These are phyloP conservation scores for Lasiosphaeriaceae sp. DNA, from an alignment of 495 filamentous ascomycete species.

Conservation along the genomic window DNA sequence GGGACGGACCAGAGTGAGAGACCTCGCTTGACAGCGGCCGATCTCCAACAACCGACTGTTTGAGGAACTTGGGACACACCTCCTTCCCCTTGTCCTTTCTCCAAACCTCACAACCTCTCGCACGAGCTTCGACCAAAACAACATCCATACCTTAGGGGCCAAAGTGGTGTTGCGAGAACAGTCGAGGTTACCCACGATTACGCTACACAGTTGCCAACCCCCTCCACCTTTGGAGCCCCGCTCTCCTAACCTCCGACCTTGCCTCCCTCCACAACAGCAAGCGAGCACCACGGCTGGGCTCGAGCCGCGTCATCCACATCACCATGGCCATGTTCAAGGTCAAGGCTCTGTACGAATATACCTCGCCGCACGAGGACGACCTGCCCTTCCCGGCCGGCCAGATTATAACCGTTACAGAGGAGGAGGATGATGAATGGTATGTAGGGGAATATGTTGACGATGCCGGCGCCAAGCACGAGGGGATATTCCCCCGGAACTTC, in stretches of 20 bases:
- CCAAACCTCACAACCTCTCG: not conserved
- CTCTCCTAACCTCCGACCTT: not conserved
- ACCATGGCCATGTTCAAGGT: slow-evolving; percentile 68
- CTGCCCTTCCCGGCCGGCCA: slow-evolving; percentile 81
- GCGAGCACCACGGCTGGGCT: not conserved
- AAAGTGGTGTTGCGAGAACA: too few relatives aligned
- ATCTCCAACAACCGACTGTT: slow-evolving; percentile 21
- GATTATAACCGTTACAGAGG: slow-evolving; percentile 86
- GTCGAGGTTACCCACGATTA: too few relatives aligned
- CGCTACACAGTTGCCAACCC: too few relatives aligned
- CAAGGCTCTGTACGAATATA: slow-evolving; percentile 91
- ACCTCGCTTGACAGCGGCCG: slow-evolving; percentile 11
- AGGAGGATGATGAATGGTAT: slow-evolving; percentile 95
- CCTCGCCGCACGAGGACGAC: slow-evolving; percentile 88
- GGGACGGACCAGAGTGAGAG: not conserved
- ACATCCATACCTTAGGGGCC: too few relatives aligned
- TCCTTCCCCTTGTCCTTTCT: not conserved
- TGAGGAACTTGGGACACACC: slow-evolving; percentile 22
- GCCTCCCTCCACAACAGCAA: not conserved
- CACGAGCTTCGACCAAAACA: too few relatives aligned
- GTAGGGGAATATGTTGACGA: slow-evolving; percentile 81
- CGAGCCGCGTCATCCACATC: slow-evolving; percentile 52
- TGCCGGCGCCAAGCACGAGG: slow-evolving; percentile 68
- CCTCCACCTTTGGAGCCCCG: not conserved
- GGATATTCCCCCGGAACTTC: slow-evolving; percentile 95